Percentiles rank a stretch among this genome's conserved stretches.
Conservation (phyloP, 306 rosid genomes). For the Prunus kanzakura region DNA sequence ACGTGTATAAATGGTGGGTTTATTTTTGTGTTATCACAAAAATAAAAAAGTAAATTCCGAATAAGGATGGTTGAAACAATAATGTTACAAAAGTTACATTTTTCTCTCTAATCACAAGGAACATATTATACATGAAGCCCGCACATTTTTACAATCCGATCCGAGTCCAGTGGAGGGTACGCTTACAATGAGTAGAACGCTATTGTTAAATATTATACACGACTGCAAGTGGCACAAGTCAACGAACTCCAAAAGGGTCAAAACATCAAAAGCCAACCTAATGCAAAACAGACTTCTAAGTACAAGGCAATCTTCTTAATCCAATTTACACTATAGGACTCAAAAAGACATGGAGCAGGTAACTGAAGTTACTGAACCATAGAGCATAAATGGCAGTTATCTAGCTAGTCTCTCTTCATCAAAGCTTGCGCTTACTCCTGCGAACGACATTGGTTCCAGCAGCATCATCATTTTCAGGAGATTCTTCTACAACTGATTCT, state of each 20-base stretch:
- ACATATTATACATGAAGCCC: not conserved
- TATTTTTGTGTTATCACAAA: no score
- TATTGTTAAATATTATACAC: no score
- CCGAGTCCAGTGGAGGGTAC: not conserved
- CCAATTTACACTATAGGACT: not conserved
- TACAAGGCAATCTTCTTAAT: not conserved
- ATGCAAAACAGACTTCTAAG: not conserved
- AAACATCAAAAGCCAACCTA: not conserved
- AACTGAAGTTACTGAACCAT: not conserved
- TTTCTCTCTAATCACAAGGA: not conserved
- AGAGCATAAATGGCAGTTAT: not conserved
- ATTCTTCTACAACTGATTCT: constrained; percentile 48
- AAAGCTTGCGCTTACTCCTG: constrained; percentile 50
- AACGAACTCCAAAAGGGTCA: not conserved
- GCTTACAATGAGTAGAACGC: not conserved
- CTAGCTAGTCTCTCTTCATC: constrained; percentile 8
- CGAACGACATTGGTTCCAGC: constrained; percentile 32
- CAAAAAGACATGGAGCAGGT: not conserved
- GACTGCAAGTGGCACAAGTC: not conserved
- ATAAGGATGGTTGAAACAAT: not conserved
- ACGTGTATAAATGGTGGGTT: no score
- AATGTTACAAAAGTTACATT: not conserved
- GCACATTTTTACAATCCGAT: not conserved
- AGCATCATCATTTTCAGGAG: constrained; percentile 41
- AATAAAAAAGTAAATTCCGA: no score